These are phyloP conservation scores for Lindgomyces ingoldianus DNA, from an alignment of 495 filamentous ascomycete species.

Conservation along the genomic window DNA sequence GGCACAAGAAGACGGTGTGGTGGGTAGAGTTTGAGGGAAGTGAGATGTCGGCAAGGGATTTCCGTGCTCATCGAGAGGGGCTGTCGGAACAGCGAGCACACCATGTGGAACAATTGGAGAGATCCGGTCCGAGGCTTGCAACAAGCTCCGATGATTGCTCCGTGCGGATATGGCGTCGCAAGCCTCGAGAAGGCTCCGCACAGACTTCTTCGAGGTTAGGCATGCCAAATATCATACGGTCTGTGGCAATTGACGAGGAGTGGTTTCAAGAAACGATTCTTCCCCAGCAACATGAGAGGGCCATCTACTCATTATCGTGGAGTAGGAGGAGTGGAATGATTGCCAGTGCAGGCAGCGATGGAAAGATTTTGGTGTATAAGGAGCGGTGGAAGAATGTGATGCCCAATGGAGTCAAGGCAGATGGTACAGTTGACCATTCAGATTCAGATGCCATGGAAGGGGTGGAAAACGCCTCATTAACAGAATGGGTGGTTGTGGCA, in stretches of 20 bases:
- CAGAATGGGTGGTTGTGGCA: slow-evolving; percentile 69
- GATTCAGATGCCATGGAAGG: neutral
- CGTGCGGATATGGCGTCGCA: slow-evolving; percentile 73
- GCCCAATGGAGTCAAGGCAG: slow-evolving; percentile 45
- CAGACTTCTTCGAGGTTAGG: slow-evolving; percentile 39
- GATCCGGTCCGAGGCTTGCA: slow-evolving; percentile 65
- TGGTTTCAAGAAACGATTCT: slow-evolving; percentile 75
- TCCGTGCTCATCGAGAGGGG: slow-evolving; percentile 36
- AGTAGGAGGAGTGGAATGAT: slow-evolving; percentile 71
- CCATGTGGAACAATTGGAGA: slow-evolving; percentile 44
- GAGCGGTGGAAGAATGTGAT: slow-evolving; percentile 51
- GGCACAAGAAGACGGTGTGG: slow-evolving; percentile 85
- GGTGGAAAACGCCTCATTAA: slow-evolving; percentile 35
- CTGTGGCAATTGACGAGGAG: slow-evolving; percentile 67
- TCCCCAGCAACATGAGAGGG: slow-evolving; percentile 72
- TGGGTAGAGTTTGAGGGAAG: slow-evolving; percentile 73
- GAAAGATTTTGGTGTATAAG: slow-evolving; percentile 77
- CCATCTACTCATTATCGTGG: slow-evolving; percentile 82
- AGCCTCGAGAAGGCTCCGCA: slow-evolving; percentile 56
- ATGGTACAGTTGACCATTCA: neutral
- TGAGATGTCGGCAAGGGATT: slow-evolving; percentile 39
- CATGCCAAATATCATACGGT: slow-evolving; percentile 79
- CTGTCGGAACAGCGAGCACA: slow-evolving; percentile 45
- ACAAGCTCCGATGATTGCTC: slow-evolving; percentile 79
- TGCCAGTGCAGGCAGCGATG: slow-evolving; percentile 83